These are phyloP conservation scores for Fusarium pseudograminearum DNA, from an alignment of 2,329 filamentous ascomycete genomes.

Conservation along the genomic window DNA sequence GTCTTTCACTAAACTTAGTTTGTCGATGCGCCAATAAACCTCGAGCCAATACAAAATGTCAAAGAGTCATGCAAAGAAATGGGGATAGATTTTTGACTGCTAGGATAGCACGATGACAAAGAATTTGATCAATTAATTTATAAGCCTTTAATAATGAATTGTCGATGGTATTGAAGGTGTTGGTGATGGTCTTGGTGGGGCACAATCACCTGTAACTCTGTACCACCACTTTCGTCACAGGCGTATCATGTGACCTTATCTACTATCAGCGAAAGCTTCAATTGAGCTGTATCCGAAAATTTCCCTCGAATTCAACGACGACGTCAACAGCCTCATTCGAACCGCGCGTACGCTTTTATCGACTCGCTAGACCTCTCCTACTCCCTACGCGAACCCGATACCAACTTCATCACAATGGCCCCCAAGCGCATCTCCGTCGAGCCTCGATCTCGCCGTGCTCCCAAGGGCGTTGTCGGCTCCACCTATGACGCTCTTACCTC, in stretches of 20 bases:
- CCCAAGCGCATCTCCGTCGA: slow-evolving; percentile 71
- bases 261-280: slow-evolving; percentile 39
- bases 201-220: slow-evolving; percentile 1
- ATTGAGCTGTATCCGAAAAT: slow-evolving; percentile 40
- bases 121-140: slow-evolving; percentile 3
- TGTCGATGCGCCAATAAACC: neutral
- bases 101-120: neutral
- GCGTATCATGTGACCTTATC: slow-evolving; percentile 46
- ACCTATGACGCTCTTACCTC: slow-evolving; percentile 73
- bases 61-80: neutral
- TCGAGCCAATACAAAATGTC: neutral
- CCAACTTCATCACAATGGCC: slow-evolving; percentile 64
- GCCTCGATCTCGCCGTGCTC: slow-evolving; percentile 54
- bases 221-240: neutral
- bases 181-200: slow-evolving; percentile 35
- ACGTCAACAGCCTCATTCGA: slow-evolving; percentile 12
- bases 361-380: slow-evolving; percentile 22
- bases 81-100: neutral
- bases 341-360: slow-evolving; percentile 14
- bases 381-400: neutral
- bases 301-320: slow-evolving; percentile 35
- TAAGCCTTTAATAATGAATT: slow-evolving; percentile 18
- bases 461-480: slow-evolving; percentile 66
- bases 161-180: slow-evolving; percentile 14
- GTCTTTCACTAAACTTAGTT: neutral